Evolutionary conservation across 2,329 filamentous ascomycete genomes (phyloP), one percentile per base, ranked within the genome.

Genomic region (Periglandula ipomoeae): DNA sequence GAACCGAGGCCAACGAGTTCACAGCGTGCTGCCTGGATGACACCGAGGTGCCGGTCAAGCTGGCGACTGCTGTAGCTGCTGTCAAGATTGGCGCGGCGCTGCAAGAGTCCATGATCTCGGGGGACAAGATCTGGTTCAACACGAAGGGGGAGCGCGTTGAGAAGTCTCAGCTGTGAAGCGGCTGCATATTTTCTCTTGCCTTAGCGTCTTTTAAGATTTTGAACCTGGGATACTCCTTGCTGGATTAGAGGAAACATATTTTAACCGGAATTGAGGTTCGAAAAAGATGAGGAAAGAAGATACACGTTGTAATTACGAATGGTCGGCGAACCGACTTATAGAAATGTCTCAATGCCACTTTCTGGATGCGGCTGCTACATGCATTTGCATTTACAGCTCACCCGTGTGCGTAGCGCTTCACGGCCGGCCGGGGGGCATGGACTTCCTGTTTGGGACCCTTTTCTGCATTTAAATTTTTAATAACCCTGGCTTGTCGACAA

Each of bases 1-100:
- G 81, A n/a, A 74, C 66, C 11, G 80, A 85, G 64, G 74, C 76
- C 5, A 76, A 80, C 49, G 79, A 84, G 62, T 85, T 84, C 53
- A 79, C 78, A 0, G 75, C 72, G 11, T 70, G 68, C 15, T 77
- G 78, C 50, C 62, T 85, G 46, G 77, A 84, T 52, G 64, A 75
- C 53, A 76, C 65, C 17, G 63, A 69, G 13, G 62, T 81, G 43
- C 79, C 79, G 0, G 69, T 84, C 56, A 75, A 76, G 61, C 59
- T 84, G 42, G 61, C 65, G 26, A 75, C 77, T 17, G 79, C 79
- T 2, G 75, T 84, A 13, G 70, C 76, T 49, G 74, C 78, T 0
- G 72, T 85, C 9, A 70, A 71, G 59, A 84, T 85, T 62, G 82
- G 78, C 0, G 71, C 72, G 43, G 78, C 76, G 5, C 60, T 83